Evolutionary conservation across 345 rosid genomes (phyloP), one percentile per base, ranked within the genome.

Genomic region (Eucalyptus regnans): DNA sequence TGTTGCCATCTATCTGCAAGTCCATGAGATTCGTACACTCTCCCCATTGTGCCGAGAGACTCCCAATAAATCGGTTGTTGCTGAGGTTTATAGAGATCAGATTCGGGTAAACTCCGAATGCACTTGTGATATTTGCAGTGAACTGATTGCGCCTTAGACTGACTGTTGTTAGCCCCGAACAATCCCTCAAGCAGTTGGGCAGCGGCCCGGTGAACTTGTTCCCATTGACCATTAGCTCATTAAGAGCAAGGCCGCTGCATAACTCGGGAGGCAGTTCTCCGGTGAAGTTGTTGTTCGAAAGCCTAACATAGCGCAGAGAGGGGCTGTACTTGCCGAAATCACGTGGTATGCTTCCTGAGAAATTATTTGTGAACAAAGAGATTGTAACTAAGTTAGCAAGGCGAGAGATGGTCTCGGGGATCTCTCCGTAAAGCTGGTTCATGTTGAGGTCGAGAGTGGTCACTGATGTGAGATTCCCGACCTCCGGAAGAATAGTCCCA

Each of bases 271-370:
- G 96, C 90, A 95, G 88, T 88, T 94, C 96, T 58, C 96, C 96
- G 7, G 90, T 37, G 93, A 96, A 96, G 90, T 93, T 94, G 92
- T 96, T 96, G 91, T 91, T 87, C 3, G 98, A 93, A 88, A 96
- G 94, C 93, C 98, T 93, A 37, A 92, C 96, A 89, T 56, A 86
- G 33, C 1, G 1, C 89, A 96, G 83, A n/a, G 20, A 29, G 64
- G 92, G 95, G 87, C 89, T 94, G 49, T 91, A 48, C 91, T 92
- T 94, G 81, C 95, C 97, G 10, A 96, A 91, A 88, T 94, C 95
- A 4, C 33, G 87, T 4, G 97, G 95, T 85, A 95, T 86, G 88
- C 50, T 71, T n/a, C 97, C 97, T 3, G 93, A 91, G 86, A 96
- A 93, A 41, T 91, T 91, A 51, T 96, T 95, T 29, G 91, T 90